Evolutionary conservation across 192 early-diverging fungal species (phyloP), one percentile per base, ranked within the genome.

Genomic region (Coemansia sp.): DNA sequence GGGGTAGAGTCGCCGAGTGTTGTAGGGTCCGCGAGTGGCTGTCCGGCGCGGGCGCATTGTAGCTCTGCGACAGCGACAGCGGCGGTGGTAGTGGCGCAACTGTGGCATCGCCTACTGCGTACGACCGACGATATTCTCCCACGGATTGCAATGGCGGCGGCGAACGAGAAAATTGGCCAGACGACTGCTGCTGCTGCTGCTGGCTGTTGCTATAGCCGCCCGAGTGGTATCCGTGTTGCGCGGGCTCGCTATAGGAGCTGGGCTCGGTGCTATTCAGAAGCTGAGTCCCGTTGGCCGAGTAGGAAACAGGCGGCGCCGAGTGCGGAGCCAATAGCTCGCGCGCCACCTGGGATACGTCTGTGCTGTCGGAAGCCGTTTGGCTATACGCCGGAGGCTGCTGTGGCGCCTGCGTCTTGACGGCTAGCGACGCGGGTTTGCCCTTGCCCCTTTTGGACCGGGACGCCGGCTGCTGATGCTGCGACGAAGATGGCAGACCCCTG

Each of bases 201-300:
- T 62, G 59, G 25, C 44, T 48, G n/a, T 62, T 42, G 27, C 36
- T 51, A 42, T 53, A 53, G 44, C 51, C 27, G 12, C 55, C 55
- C 14, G 55, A 27, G 12, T 27, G 34, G n/a, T 60, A 60, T 34
- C 5, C 34, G 9, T 60, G 58, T 17, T 34, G 68, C 38, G 38
- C 60, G 1, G 39, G 6, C 14, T 55, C 62, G 31, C 45, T 31
- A 25, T 62, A 60, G 32, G 37, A 21, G 15, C 39, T 45, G 17
- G 79, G 6, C 9, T 76, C 79, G 17, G 75, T 38, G 42, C 64
- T 69, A 57, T 82, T 82, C 5, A 82, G 71, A 36, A 82, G 64
- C 71, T 82, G 79, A 25, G 75, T 82, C 12, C 79, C 79, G 31
- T 82, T 82, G n/a, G 79, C 74, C 19, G 79, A 82, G 53, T 82